A percentile compares a stretch with the other conserved stretches of the same genome.
phyloP scores from a whole-genome alignment of 768 basidiomycete species.

The Psilocybe tampanensis region DNA sequence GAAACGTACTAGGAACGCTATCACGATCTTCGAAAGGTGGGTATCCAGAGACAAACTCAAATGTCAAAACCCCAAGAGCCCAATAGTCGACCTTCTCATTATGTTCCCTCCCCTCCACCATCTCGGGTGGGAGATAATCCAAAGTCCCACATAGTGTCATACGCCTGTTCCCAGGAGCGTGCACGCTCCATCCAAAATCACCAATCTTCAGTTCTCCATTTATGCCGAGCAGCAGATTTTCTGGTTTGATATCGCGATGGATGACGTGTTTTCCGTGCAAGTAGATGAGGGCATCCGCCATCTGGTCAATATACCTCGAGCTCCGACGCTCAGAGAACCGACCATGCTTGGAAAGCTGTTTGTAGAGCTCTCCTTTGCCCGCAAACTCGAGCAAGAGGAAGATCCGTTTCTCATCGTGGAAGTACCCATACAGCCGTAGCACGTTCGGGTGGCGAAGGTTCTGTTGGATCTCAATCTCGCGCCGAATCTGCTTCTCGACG shows the following conservation, averaged over 20 bases:
- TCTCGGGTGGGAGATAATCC: conserved; percentile 97
- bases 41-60: conserved; percentile 88
- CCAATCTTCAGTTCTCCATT: conserved; percentile 98
- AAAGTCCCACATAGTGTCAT: conserved; percentile 94
- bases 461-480: conserved; percentile 98
- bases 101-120: conserved; percentile 93
- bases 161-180: conserved; percentile 88
- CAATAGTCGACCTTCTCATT: conserved; percentile 91
- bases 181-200: conserved; percentile 98
- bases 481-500: conserved; percentile 95
- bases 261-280: conserved; percentile 97
- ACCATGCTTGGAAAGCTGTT: conserved; percentile 85
- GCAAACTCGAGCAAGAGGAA: conserved; percentile 99
- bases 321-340: conserved; percentile 88
- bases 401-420: conserved; percentile 97
- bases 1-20: conserved; percentile 77
- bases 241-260: conserved; percentile 98
- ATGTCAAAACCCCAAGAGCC: conserved; percentile 96
- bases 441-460: conserved; percentile 96
- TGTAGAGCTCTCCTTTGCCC: conserved; percentile 96
- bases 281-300: conserved; percentile 94
- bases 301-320: conserved; percentile 92
- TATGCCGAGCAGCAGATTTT: conserved; percentile 92
- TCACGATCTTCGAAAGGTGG: conserved; percentile 81
- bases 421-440: conserved; percentile 93